phyloP scores from a whole-genome alignment of 1,284 basidiomycete species.

The Wallemia hederae region DNA sequence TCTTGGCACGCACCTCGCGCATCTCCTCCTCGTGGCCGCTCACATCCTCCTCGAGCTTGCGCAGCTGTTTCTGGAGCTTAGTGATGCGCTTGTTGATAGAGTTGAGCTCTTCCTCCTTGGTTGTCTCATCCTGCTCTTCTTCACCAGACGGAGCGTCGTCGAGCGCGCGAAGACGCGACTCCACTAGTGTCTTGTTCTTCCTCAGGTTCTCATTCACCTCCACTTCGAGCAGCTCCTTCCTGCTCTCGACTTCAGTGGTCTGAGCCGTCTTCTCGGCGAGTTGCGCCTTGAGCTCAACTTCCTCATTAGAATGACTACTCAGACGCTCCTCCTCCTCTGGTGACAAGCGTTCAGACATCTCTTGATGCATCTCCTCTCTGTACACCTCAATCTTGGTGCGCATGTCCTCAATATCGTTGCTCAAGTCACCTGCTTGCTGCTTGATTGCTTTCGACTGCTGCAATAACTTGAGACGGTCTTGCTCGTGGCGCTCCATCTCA shows the following conservation, averaged over 20 bases:
- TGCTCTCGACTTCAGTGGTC: slow-evolving; percentile 37
- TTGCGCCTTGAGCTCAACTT: slow-evolving; percentile 39
- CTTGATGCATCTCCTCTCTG: slow-evolving; percentile 39
- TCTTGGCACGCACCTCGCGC: background rate
- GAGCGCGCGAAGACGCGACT: slow-evolving; percentile 40
- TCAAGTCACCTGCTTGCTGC: slow-evolving; percentile 31
- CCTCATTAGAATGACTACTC: slow-evolving; percentile 38
- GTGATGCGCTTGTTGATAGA: slow-evolving; percentile 30
- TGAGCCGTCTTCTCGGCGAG: slow-evolving; percentile 36
- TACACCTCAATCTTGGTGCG: slow-evolving; percentile 26
- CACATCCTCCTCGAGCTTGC: slow-evolving; percentile 30
- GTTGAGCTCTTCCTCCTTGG: slow-evolving; percentile 28
- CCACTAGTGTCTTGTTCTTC: slow-evolving; percentile 45
- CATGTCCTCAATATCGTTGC: slow-evolving; percentile 21
- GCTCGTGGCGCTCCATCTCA: slow-evolving; percentile 30
- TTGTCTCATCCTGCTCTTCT: slow-evolving; percentile 1
- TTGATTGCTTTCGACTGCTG: slow-evolving; percentile 26
- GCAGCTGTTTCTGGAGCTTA: slow-evolving; percentile 33
- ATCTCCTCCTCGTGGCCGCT: background rate
- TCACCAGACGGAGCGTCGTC: slow-evolving; percentile 34
- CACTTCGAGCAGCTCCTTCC: slow-evolving; percentile 59
- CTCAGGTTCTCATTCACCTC: slow-evolving; percentile 70
- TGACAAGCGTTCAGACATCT: slow-evolving; percentile 43
- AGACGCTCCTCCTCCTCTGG: slow-evolving; percentile 40
- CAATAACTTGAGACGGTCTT: slow-evolving; percentile 22